A percentile compares a stretch with the other conserved stretches of the same genome.
These are phyloP conservation scores for Microdochium nivale DNA, from an alignment of 2,329 filamentous ascomycete species.

Conservation along the genomic window DNA sequence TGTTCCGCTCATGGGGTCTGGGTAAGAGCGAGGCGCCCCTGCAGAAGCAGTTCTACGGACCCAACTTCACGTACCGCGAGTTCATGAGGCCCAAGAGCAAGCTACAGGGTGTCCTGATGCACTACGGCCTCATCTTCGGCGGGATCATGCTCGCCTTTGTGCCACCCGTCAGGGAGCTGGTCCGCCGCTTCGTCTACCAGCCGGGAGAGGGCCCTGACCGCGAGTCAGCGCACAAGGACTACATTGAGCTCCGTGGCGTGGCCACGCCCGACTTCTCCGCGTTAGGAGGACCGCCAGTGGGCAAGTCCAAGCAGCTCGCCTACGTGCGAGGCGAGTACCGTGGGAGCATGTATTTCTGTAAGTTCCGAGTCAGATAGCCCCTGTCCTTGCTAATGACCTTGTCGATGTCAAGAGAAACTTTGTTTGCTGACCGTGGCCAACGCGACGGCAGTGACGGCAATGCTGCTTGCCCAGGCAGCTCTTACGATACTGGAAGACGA, in stretches of 20 bases:
- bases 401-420: background rate
- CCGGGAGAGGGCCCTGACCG: slow-evolving; percentile 46
- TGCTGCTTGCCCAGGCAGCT: slow-evolving; percentile 56
- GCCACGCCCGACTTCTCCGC: slow-evolving; percentile 47
- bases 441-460: slow-evolving; percentile 50
- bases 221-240: slow-evolving; percentile 47
- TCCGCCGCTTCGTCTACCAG: slow-evolving; percentile 34
- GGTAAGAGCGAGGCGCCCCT: slow-evolving; percentile 34
- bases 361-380: slow-evolving; percentile 20
- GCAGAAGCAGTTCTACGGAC: slow-evolving; percentile 44
- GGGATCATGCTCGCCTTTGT: slow-evolving; percentile 33
- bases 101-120: slow-evolving; percentile 37
- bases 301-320: slow-evolving; percentile 33
- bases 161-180: slow-evolving; percentile 34
- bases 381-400: background rate
- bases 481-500: slow-evolving; percentile 56
- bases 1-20: slow-evolving; percentile 57
- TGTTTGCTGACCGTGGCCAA: slow-evolving; percentile 1
- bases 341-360: slow-evolving; percentile 58
- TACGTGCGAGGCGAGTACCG: slow-evolving; percentile 45
- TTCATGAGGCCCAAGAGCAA: slow-evolving; percentile 41
- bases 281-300: slow-evolving; percentile 1
- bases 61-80: slow-evolving; percentile 51
- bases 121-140: slow-evolving; percentile 37
- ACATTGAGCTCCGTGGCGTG: slow-evolving; percentile 55